Conservation (phyloP, 1,284 basidiomycete species). For the Gymnopus androsaceus region DNA sequence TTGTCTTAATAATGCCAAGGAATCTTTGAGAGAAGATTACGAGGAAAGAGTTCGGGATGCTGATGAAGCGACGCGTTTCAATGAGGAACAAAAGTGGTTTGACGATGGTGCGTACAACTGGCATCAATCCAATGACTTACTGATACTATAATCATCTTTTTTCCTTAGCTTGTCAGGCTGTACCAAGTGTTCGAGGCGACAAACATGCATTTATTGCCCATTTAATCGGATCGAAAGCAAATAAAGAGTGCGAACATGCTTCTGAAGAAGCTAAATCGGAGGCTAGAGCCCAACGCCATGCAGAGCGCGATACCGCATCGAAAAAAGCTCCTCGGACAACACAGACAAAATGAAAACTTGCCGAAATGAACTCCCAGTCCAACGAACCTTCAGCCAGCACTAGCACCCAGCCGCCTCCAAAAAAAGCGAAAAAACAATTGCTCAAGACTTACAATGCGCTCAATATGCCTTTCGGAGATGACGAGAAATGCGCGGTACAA, state of each 20-base stretch:
- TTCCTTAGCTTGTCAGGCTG: constrained; percentile 5
- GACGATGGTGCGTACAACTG: not conserved
- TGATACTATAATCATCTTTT: not conserved
- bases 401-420: not conserved
- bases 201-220: constrained; percentile 9
- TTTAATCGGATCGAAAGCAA: constrained; percentile 5
- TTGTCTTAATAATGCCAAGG: constrained; percentile 6
- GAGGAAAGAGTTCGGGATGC: constrained; percentile 7
- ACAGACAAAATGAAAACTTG: not conserved
- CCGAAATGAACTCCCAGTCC: no score
- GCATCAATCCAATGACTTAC: no score
- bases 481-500: constrained; percentile 11
- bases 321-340: not conserved
- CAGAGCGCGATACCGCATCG: not conserved
- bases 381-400: no score
- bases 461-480: constrained; percentile 1
- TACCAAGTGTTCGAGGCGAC: not conserved
- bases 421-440: not conserved
- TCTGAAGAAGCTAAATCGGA: constrained; percentile 2
- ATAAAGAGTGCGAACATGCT: constrained; percentile 4
- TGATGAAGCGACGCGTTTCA: not conserved
- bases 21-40: not conserved
- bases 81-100: not conserved
- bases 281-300: not conserved
- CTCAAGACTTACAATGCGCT: constrained; percentile 3